A percentile compares a stretch with the other conserved stretches of the same genome.
phyloP scores from a whole-genome alignment of 768 basidiomycete species.

The Mycena belliarum region DNA sequence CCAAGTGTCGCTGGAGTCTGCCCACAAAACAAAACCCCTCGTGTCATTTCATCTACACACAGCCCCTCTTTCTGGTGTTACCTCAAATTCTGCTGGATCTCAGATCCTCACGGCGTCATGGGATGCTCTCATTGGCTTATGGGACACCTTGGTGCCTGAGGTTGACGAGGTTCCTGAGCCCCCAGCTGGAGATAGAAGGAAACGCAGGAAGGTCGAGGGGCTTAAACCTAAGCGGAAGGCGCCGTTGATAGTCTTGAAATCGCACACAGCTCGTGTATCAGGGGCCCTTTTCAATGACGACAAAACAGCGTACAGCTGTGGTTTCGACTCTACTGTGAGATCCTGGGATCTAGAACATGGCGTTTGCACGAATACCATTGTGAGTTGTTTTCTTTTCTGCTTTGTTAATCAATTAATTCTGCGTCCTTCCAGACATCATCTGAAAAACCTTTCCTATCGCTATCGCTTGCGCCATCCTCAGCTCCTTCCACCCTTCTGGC shows the following conservation, averaged over 20 bases:
- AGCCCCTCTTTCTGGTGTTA: slow-evolving; percentile 71
- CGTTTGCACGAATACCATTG: slow-evolving; percentile 69
- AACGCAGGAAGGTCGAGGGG: slow-evolving; percentile 59
- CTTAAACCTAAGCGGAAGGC: slow-evolving; percentile 57
- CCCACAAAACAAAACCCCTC: slow-evolving; percentile 41
- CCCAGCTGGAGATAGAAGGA: slow-evolving; percentile 45
- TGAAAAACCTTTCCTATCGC: slow-evolving; percentile 73
- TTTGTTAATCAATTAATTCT: background rate
- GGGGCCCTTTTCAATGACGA: slow-evolving; percentile 57
- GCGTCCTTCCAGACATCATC: slow-evolving; percentile 51
- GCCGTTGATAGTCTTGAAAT: slow-evolving; percentile 73
- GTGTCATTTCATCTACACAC: slow-evolving; percentile 86
- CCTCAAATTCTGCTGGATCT: slow-evolving; percentile 53
- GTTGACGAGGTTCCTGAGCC: slow-evolving; percentile 64
- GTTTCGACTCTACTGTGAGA: slow-evolving; percentile 89
- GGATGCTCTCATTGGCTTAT: slow-evolving; percentile 85
- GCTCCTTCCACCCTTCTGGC: slow-evolving; percentile 37
- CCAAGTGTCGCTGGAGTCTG: slow-evolving; percentile 33
- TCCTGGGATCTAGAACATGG: slow-evolving; percentile 85
- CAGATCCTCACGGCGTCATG: slow-evolving; percentile 83
- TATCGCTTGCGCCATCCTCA: slow-evolving; percentile 44
- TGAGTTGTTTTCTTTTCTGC: slow-evolving; percentile 36
- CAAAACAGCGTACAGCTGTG: slow-evolving; percentile 66
- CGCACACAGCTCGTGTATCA: slow-evolving; percentile 83
- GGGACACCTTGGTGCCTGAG: slow-evolving; percentile 64